Conservation (phyloP, 495 filamentous ascomycete species). For the Aspergillus asperescens region DNA sequence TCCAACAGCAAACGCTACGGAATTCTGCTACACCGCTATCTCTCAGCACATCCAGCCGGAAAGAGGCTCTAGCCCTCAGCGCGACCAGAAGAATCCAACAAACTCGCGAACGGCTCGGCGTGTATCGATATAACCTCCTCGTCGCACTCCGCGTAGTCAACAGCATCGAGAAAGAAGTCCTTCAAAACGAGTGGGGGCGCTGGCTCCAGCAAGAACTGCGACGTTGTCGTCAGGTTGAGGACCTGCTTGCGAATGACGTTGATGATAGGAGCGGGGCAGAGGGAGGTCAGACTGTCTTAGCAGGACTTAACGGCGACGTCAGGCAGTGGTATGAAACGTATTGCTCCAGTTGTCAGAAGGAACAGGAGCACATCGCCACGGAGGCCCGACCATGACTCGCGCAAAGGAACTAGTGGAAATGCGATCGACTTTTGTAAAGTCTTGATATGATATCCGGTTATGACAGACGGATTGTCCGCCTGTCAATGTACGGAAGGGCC, state of each 20-base stretch:
- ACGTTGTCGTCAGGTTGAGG: conserved; percentile 60
- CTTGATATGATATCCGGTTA: conserved; percentile 34
- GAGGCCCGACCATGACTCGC: conserved; percentile 18
- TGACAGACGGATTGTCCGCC: conserved; percentile 3
- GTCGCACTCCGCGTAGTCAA: conserved; percentile 90
- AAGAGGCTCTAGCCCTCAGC: conserved; percentile 47
- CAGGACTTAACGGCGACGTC: conserved; percentile 45
- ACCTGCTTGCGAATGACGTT: conserved; percentile 37
- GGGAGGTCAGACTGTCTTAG: conserved; percentile 26
- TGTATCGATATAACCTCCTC: conserved; percentile 85
- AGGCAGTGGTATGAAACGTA: conserved; percentile 64
- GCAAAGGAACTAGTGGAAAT: conserved; percentile 1
- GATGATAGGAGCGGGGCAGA: conserved; percentile 25
- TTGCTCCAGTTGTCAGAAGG: conserved; percentile 66
- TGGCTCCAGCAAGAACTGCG: conserved; percentile 72
- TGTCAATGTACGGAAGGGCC: conserved; percentile 2
- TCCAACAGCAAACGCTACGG: conserved; percentile 37
- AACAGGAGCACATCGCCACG: conserved; percentile 40
- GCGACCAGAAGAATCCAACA: conserved; percentile 63
- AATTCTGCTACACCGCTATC: conserved; percentile 27
- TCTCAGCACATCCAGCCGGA: conserved; percentile 30
- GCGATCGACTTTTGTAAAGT: conserved; percentile 13
- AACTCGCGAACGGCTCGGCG: conserved; percentile 73
- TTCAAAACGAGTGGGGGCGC: conserved; percentile 83
- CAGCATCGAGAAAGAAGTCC: conserved; percentile 75